Evolutionary conservation across 129 eudicot genomes (phyloP).

Genomic region (Artemisia annua): DNA sequence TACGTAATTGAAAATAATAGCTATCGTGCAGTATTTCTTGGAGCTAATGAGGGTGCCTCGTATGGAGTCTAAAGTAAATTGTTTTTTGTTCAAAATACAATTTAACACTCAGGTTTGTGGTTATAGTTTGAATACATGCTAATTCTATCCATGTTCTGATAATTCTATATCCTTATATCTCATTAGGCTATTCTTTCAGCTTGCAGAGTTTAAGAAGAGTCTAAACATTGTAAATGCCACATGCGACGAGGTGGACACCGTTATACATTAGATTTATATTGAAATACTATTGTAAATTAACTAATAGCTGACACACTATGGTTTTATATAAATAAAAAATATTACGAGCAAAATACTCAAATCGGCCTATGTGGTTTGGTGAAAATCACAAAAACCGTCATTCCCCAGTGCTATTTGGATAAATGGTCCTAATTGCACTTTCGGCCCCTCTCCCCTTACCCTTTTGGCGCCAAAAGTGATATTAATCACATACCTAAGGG

Average conservation of each 20-base stretch:
- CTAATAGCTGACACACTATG: background rate
- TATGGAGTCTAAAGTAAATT: constrained; percentile 76
- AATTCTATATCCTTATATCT: constrained; percentile 4
- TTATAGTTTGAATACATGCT: constrained; percentile 13
- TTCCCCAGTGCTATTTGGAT: background rate
- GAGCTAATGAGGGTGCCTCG: constrained; percentile 96
- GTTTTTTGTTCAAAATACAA: constrained; percentile 84
- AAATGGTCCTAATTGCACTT: no score
- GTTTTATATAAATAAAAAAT: no score
- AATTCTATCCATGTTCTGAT: background rate
- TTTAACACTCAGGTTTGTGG: constrained; percentile 72
- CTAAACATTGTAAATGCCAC: constrained; percentile 63
- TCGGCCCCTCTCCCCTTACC: no score
- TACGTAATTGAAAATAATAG: no score
- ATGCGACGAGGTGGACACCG: constrained; percentile 67
- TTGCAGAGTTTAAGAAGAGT: constrained; percentile 69
- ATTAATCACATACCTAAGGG: no score
- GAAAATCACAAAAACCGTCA: no score
- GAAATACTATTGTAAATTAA: background rate
- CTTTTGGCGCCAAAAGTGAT: no score
- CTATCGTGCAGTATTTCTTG: constrained; percentile 19
- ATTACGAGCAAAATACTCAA: no score
- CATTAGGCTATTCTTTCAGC: constrained; percentile 40
- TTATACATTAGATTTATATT: background rate
- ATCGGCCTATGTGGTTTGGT: no score